Percentiles rank a stretch among this genome's conserved stretches.
phyloP scores from a whole-genome alignment of 345 rosid genomes.

The sweet orange (Citrus sinensis) region DVS_A1.0 CM039165.1:14101001-14101500 shows the following conservation, averaged over 20 bases:
- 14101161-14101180: no score
- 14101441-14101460: neutral
- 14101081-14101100: neutral
- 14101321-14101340: neutral
- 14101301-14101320: neutral
- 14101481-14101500: neutral
- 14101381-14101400: neutral
- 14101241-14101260: neutral
- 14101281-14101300: neutral
- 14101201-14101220: no score
- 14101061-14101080: neutral
- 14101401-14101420: neutral
- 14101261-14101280: neutral
- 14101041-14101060: neutral
- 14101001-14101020: neutral
- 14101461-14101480: neutral
- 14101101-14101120: no score
- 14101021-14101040: neutral
- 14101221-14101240: no score
- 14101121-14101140: no score
- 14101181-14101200: no score
- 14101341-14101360: neutral
- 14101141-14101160: no score
- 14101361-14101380: neutral
- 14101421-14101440: neutral